A percentile compares a stretch with the other conserved stretches of the same genome.
These are phyloP conservation scores for Pseudocercospora ulei DNA, from an alignment of 2,329 filamentous ascomycete species.

Conservation along the genomic window DNA sequence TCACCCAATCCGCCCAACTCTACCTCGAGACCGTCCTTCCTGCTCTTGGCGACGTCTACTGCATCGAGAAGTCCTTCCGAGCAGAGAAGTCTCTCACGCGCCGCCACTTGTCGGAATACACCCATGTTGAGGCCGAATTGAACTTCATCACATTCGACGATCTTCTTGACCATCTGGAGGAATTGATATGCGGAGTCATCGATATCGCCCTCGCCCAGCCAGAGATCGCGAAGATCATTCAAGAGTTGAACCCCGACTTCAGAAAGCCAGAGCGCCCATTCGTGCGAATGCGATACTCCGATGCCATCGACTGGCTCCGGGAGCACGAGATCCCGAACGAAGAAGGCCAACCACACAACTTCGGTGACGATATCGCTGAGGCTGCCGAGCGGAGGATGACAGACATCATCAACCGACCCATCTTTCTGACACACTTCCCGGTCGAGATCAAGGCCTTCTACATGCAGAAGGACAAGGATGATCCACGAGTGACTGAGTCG, in stretches of 20 bases:
- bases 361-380: constrained; percentile 96
- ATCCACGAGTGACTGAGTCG: constrained; percentile 78
- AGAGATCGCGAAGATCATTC: constrained; percentile 60
- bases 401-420: constrained; percentile 87
- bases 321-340: constrained; percentile 89
- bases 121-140: constrained; percentile 89
- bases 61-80: constrained; percentile 96
- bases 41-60: constrained; percentile 88
- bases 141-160: constrained; percentile 93
- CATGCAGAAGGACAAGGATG: constrained; percentile 80
- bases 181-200: constrained; percentile 77
- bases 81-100: constrained; percentile 93
- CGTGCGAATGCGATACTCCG: constrained; percentile 85
- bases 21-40: constrained; percentile 94
- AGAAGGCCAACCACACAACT: constrained; percentile 77
- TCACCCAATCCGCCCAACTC: constrained; percentile 93
- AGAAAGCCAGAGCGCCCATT: constrained; percentile 73
- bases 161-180: constrained; percentile 76
- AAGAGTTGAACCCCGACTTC: constrained; percentile 87
- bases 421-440: constrained; percentile 95
- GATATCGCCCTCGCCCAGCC: constrained; percentile 66
- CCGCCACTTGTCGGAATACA: constrained; percentile 91
- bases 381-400: constrained; percentile 96
- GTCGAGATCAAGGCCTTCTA: constrained; percentile 98
- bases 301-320: constrained; percentile 88